Base-by-base conservation (phyloP, 2,329 filamentous ascomycete genomes). In the Pseudodiploospora longispora region DNA sequence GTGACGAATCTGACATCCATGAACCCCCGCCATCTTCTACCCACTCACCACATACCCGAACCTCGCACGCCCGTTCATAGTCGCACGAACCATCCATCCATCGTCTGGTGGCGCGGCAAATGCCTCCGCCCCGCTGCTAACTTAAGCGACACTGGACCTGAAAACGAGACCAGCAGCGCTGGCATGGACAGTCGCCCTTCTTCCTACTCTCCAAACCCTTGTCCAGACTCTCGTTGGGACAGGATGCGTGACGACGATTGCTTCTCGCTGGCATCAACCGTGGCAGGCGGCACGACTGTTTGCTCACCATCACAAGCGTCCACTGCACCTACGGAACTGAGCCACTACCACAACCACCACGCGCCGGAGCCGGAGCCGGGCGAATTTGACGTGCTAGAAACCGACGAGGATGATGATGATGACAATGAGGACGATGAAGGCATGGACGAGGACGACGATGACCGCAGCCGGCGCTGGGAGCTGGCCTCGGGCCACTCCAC, bases 211-310 rank as follows among this genome's bases (percentile, higher is more conserved):
- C 19, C 44, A 31, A 40, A 44, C 30, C 41, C 38, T 44, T 36
- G 44, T 35, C 45, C 41, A 44, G 41, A 44, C 37, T 30, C 33
- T 38, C 37, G 30, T 32, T 37, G 44, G 38, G 41, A 38, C 45
- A 47, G 37, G 41, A 47, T 47, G 45, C 41, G 44, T 47, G 56
- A 55, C 40, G 49, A 53, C 30, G 48, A 43, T 35, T 60, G 58
- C 41, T 59, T 58, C 43, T 63, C 60, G 27, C 42, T 60, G 34
- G 44, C 56, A n/a, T 63, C 59, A 39, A 57, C 55, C 36, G 46
- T 50, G 29, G 45, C 49, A 12, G 59, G 50, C 33, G 42, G 51
- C n/a, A 55, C 56, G 40, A 52, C 51, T 7, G 42, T 52, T 41
- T 51, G 51, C 40, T 49, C 54, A 19, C 19, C 19, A 19, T 19